Evolutionary conservation across 2,329 filamentous ascomycete genomes (phyloP), one percentile per base, ranked within the genome.

Genomic region (Epichloe gansuensis): DNA sequence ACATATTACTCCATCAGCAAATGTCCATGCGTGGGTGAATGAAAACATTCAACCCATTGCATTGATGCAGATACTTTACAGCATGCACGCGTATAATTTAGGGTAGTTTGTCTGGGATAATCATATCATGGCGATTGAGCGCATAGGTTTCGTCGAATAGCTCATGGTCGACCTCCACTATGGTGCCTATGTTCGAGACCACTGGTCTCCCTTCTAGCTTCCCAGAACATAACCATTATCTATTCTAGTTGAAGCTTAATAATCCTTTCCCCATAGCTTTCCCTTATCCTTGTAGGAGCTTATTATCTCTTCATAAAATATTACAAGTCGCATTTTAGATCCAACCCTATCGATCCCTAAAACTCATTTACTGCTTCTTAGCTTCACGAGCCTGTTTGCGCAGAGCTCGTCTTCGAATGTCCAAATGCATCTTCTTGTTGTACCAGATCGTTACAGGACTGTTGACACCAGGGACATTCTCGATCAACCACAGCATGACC

Each of bases 381-480:
- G 81, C 83, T 52, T 94, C 87, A 46, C 89, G 81, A 62, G 88
- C 88, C 4, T 82, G 84, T 77, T 95, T 96, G 66, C 78, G 84
- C 65, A 96, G 71, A 42, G 91, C 91, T 52, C 90, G 78, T 67
- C 78, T 85, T 60, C 91, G 82, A 56, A 96, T 95, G 54, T 84
- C 82, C 62, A 86, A 73, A 65, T 96, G 91, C 83, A 94, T 91
- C 59, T 72, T 74, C 58, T 75, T 69, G 66, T 81, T 82, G 62
- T 73, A 68, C 60, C 65, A 68, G 42, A 81, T 71, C 11, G 69
- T 72, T 23, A 77, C 46, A 13, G 66, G 64, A 61, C 71, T 73
- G 49, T 73, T 76, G 23, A 72, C 69, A 5, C 79, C 79, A 35
- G 77, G 62, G 0, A 78, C 74, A 58, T 71, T 81, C 67, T 82